Evolutionary conservation across 805 yeast genomes (phyloP).

Genomic region (Torulaspora maleeae): DNA sequence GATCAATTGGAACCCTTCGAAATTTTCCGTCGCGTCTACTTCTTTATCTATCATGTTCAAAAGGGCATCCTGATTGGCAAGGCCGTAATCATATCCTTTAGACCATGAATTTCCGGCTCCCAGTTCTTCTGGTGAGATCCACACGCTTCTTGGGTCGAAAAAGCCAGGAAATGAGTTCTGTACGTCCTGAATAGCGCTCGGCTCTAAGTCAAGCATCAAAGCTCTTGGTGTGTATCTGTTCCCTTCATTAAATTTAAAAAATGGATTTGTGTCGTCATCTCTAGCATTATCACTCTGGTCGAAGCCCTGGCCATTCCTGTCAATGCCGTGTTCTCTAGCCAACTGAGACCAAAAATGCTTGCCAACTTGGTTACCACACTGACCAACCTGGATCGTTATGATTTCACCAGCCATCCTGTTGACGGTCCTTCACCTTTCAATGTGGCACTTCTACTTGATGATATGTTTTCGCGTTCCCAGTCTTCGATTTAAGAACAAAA

Average conservation of each 20-base stretch:
- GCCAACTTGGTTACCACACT: conserved; percentile 96
- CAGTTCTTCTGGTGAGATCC: conserved; percentile 71
- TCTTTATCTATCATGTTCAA: conserved; percentile 83
- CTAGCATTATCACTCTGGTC: conserved; percentile 27
- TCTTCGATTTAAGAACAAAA: not conserved
- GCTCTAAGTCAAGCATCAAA: conserved; percentile 80
- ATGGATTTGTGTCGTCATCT: conserved; percentile 76
- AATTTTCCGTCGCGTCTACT: conserved; percentile 80
- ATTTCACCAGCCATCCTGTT: conserved; percentile 53
- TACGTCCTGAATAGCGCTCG: conserved; percentile 73
- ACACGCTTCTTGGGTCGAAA: conserved; percentile 79
- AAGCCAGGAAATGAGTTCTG: conserved; percentile 50
- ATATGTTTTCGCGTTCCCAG: not conserved
- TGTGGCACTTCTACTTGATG: not conserved
- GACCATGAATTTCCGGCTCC: conserved; percentile 99
- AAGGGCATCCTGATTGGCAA: conserved; percentile 62
- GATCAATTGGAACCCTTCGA: conserved; percentile 84
- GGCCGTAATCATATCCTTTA: conserved; percentile 77
- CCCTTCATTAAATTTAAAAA: conserved; percentile 71
- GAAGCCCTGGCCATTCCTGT: conserved; percentile 34
- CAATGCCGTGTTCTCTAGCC: conserved; percentile 81
- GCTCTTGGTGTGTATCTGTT: conserved; percentile 86
- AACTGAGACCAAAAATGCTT: conserved; percentile 88
- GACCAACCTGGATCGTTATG: conserved; percentile 66
- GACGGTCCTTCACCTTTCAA: not conserved